phyloP scores from a whole-genome alignment of 2,329 filamentous ascomycete species.

The Xylariaceae sp. region DNA sequence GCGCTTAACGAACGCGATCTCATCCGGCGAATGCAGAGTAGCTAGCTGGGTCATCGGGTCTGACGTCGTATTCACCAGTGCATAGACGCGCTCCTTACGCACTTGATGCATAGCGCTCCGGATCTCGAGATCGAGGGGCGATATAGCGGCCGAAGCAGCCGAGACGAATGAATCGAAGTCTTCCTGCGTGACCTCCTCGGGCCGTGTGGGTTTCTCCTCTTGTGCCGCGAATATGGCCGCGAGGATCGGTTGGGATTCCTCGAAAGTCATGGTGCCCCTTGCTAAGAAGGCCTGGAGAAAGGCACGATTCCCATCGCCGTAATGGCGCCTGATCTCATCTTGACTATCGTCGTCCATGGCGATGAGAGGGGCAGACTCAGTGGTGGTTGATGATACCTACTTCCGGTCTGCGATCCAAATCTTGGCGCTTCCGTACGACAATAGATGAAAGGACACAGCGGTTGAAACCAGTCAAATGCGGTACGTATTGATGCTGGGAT shows the following conservation, averaged over 20 bases:
- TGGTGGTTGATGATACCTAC: not conserved
- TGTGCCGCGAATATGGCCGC: slow-evolving; percentile 67
- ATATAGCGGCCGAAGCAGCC: slow-evolving; percentile 65
- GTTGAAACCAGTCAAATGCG: not conserved
- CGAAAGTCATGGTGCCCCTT: slow-evolving; percentile 68
- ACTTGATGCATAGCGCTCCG: slow-evolving; percentile 66
- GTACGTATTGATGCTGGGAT: not conserved
- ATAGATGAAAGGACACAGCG: not conserved
- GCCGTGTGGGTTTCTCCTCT: slow-evolving; percentile 30
- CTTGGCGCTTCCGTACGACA: too few relatives aligned
- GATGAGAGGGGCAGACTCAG: not conserved
- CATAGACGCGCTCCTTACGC: slow-evolving; percentile 64
- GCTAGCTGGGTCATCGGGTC: slow-evolving; percentile 83
- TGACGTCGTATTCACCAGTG: slow-evolving; percentile 80
- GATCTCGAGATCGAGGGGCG: slow-evolving; percentile 82
- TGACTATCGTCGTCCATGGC: slow-evolving; percentile 29
- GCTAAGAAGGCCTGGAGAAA: slow-evolving; percentile 87
- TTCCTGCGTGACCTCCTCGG: slow-evolving; percentile 61
- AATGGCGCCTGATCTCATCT: slow-evolving; percentile 34
- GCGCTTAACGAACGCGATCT: slow-evolving; percentile 84
- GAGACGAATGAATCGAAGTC: slow-evolving; percentile 65
- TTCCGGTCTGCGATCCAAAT: not conserved
- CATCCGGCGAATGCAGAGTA: slow-evolving; percentile 72
- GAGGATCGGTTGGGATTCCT: slow-evolving; percentile 67
- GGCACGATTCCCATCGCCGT: slow-evolving; percentile 67